Percentiles rank a stretch among this genome's conserved stretches.
Conservation (phyloP, 495 filamentous ascomycete genomes). For the Penicillium chermesinum region DNA sequence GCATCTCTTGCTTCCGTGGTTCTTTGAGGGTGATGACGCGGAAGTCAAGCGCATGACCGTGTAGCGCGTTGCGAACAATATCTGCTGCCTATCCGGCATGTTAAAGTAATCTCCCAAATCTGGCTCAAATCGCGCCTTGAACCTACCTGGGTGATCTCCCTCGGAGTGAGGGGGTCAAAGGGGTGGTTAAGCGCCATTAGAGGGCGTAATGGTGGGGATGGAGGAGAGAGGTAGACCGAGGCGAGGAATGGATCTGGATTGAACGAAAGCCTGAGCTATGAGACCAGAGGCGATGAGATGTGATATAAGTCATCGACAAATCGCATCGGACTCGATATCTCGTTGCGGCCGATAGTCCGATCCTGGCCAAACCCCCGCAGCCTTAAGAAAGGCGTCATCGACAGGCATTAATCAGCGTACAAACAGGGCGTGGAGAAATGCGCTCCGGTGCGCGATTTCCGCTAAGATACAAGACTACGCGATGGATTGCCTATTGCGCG, state of each 20-base stretch:
- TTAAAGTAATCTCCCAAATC: not conserved
- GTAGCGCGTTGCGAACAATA: conserved; percentile 7
- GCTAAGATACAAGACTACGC: conserved; percentile 25
- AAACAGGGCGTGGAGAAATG: no score
- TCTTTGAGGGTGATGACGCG: conserved; percentile 26
- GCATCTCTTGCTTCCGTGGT: conserved; percentile 23
- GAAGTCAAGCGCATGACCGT: conserved; percentile 10
- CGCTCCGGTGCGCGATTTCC: conserved; percentile 18
- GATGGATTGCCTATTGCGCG: no score
- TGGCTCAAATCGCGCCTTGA: no score
- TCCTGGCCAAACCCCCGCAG: no score
- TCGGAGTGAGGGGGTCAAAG: conserved; percentile 22
- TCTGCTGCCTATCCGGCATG: conserved; percentile 5
- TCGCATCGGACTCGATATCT: not conserved
- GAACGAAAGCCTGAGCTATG: not conserved
- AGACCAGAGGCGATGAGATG: not conserved
- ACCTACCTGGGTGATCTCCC: conserved; percentile 21
- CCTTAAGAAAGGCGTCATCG: not conserved
- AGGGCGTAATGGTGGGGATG: not conserved
- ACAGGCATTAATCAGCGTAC: not conserved
- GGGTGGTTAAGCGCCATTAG: conserved; percentile 15
- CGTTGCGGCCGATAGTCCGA: not conserved
- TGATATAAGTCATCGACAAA: not conserved
- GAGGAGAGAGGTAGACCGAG: not conserved
- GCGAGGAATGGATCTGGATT: not conserved